phyloP scores from a whole-genome alignment of 1,284 basidiomycete genomes.

The Uromyces viciae-fabae region DNA sequence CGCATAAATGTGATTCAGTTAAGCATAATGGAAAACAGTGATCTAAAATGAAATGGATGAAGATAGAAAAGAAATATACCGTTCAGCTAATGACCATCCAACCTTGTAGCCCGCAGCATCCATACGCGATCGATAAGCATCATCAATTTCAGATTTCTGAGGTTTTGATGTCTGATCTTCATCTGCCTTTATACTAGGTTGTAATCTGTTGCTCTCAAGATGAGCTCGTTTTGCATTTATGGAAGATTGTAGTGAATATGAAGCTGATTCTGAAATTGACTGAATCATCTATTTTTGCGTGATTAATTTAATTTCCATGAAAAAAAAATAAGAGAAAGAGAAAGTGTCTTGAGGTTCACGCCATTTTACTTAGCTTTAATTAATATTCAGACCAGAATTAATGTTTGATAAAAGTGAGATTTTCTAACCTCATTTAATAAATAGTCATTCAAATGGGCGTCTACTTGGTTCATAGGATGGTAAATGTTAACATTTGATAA shows the following conservation, averaged over 20 bases:
- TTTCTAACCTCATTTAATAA: conserved; percentile 36
- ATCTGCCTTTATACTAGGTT: conserved; percentile 5
- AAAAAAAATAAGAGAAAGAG: neutral
- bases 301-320: neutral
- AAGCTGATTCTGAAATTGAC: conserved; percentile 18
- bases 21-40: neutral
- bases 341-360: conserved; percentile 24
- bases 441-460: conserved; percentile 40
- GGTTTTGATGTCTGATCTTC: neutral
- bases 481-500: neutral
- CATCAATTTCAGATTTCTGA: conserved; percentile 21
- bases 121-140: conserved; percentile 20
- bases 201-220: conserved; percentile 6
- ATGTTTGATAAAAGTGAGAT: neutral
- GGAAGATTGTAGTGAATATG: conserved; percentile 21
- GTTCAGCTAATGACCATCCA: conserved; percentile 41
- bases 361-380: conserved; percentile 20
- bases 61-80: neutral
- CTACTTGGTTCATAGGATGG: conserved; percentile 23
- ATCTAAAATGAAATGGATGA: neutral
- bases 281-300: conserved; percentile 24
- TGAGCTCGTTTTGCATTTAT: neutral
- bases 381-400: neutral
- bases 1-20: neutral
- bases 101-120: conserved; percentile 43